Evolutionary conservation across 345 rosid species (phyloP).

Genomic region (Eutrema yunnanense): DNA sequence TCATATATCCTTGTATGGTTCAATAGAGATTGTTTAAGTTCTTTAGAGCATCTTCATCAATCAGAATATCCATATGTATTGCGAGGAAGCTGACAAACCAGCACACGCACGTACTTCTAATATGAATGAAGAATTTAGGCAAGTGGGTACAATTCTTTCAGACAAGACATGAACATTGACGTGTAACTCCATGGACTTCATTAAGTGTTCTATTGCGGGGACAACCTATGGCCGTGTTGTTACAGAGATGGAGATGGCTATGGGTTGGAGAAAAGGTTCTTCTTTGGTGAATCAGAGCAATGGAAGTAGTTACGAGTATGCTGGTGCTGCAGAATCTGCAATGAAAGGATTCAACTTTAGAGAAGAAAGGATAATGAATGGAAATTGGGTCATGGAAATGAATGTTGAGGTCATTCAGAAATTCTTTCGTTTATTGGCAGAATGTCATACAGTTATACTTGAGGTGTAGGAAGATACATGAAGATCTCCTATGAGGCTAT

Average conservation of each 20-base stretch:
- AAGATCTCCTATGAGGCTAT: conserved; percentile 85
- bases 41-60: conserved; percentile 89
- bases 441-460: conserved; percentile 92
- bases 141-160: conserved; percentile 84
- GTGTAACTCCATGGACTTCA: conserved; percentile 98
- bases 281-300: conserved; percentile 28
- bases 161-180: conserved; percentile 98
- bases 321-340: conserved; percentile 24
- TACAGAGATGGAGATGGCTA: conserved; percentile 81
- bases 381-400: conserved; percentile 68
- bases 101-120: conserved; percentile 92
- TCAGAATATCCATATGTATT: conserved; percentile 75
- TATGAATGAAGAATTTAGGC: conserved; percentile 96
- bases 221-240: conserved; percentile 74
- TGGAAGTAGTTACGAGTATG: conserved; percentile 27
- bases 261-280: conserved; percentile 49
- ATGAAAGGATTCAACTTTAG: conserved; percentile 85
- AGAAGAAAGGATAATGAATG: conserved; percentile 76
- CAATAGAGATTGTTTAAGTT: conserved; percentile 84
- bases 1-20: conserved; percentile 91
- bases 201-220: conserved; percentile 90
- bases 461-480: conserved; percentile 77
- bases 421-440: conserved; percentile 68
- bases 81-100: conserved; percentile 79
- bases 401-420: conserved; percentile 56